Base-by-base conservation (phyloP, 2,329 filamentous ascomycete genomes). In the Colletotrichum siamense region DNA sequence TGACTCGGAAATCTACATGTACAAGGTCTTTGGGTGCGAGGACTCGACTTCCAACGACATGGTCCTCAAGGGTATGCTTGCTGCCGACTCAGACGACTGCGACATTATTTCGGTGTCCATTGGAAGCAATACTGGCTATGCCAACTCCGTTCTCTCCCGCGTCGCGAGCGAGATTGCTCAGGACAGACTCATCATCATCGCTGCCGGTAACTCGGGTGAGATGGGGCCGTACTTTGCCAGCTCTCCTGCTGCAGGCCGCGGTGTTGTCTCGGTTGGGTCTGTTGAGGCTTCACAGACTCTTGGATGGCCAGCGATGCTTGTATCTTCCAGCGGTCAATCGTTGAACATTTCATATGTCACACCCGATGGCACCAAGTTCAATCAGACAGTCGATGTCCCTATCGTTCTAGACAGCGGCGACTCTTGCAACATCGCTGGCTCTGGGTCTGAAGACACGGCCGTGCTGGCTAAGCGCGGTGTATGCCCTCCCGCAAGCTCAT, bases 11-110 rank as follows among this genome's bases (percentile, higher is more conserved):
- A 70, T 81, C 3, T 80, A 74, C 75, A 79, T 80, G 79, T 81
- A 81, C 77, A 79, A 80, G 62, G 71, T 81, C 69, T 81, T 81
- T 65, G 79, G 71, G 8, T 80, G 79, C 57, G 68, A 61, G 8
- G 66, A 26, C 12, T 62, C 36, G 16, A 79, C 78, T 1, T 68
- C 74, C 2, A 80, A 77, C 34, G 80, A 80, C 62, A 57, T 80
- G 24, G 73, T 81, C 8, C 65, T 81, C 36, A 78, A 79, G 66
- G 79, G 77, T 15, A 72, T 81, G 6, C 75, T 79, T 3, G 72
- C 73, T 4, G 80, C 80, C 18, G 77, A 81, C 18, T 77, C 77
- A 2, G 79, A 81, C 30, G 76, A 74, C 32, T 79, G 77, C 55
- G 79, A 80, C n/a, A 78, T 80, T 24, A 72, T 80, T n/a, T 77